Base-by-base conservation (phyloP, 2,329 filamentous ascomycete species). In the Hymenoscyphus fraxineus region DNA sequence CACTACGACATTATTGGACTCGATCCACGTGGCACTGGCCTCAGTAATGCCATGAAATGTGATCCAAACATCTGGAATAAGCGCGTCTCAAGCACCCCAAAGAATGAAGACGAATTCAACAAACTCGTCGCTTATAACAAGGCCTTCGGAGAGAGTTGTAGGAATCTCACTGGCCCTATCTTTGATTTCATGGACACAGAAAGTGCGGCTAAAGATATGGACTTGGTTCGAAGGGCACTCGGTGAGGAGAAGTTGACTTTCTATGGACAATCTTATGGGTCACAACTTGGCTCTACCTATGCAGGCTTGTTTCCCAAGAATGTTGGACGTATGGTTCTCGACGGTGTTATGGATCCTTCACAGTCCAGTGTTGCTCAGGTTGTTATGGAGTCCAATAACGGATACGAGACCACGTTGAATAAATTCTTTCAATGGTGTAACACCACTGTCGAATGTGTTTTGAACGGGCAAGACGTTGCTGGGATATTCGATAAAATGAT, bases 231-330 rank as follows among this genome's bases (percentile, higher is more conserved):
- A 55, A 47, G 68, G 41, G 77, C 73, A 2, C 69, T 80, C 4
- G 72, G 74, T 3, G 73, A 75, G 13, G 73, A 76, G n/a, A 75
- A 74, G 62, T 60, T 79, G 41, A 78, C 76, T 63, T 80, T 72
- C 51, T 63, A 81, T 1, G 80, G 80, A 6, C 67, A 78, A 15
- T 81, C 79, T 1, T 82, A 83, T 68, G 80, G 80, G 6, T 78
- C 78, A 1, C 77, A 79, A 66, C 72, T 82, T 16, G 80, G 78
- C 27, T 73, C 75, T 7, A 75, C 77, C 47, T 82, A 81, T 66
- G 79, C 80, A 1, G 72, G 77, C 64, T 73, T 81, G 1, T 82
- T 76, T 68, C 80, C 80, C 3, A 67, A 78, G 12, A 77, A 77
- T 38, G 73, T 81, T 61, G 70, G 80, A 6, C 72, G 76, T 2